These are phyloP conservation scores for Whalleya microplaca DNA, from an alignment of 2,329 filamentous ascomycete genomes.

Conservation along the genomic window DNA sequence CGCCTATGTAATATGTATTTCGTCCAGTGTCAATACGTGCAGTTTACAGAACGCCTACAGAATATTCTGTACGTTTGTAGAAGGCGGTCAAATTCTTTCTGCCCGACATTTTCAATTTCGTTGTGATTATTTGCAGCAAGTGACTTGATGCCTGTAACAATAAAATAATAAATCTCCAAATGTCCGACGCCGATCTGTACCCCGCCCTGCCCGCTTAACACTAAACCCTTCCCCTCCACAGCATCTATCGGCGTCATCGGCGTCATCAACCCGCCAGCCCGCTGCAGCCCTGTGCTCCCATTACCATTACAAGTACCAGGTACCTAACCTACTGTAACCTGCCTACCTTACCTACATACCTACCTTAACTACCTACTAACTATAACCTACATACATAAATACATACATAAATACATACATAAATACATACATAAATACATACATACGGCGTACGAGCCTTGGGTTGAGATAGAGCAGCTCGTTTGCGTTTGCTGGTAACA, in stretches of 20 bases:
- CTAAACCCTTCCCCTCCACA: neutral
- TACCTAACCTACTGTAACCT: neutral
- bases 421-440: neutral
- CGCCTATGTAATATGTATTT: too few relatives aligned
- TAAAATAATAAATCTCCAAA: neutral
- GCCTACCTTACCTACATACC: neutral
- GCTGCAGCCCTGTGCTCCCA: too few relatives aligned
- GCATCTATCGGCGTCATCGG: too few relatives aligned
- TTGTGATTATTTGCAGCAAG: too few relatives aligned
- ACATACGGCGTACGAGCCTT: neutral
- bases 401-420: neutral
- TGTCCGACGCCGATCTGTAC: neutral
- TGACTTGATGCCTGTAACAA: neutral
- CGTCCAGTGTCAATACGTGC: too few relatives aligned
- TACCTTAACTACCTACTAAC: too few relatives aligned
- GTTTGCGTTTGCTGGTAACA: conserved; percentile 9
- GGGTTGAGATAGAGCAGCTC: too few relatives aligned
- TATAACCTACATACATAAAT: neutral
- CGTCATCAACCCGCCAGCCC: neutral
- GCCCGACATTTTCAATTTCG: neutral
- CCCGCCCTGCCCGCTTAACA: neutral
- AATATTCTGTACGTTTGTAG: neutral
- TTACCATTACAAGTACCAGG: neutral
- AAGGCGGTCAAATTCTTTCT: neutral
- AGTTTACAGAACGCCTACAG: too few relatives aligned